A percentile compares a stretch with the other conserved stretches of the same genome.
Conservation (phyloP, 495 filamentous ascomycete genomes). For the Annulohypoxylon maeteangense region DNA sequence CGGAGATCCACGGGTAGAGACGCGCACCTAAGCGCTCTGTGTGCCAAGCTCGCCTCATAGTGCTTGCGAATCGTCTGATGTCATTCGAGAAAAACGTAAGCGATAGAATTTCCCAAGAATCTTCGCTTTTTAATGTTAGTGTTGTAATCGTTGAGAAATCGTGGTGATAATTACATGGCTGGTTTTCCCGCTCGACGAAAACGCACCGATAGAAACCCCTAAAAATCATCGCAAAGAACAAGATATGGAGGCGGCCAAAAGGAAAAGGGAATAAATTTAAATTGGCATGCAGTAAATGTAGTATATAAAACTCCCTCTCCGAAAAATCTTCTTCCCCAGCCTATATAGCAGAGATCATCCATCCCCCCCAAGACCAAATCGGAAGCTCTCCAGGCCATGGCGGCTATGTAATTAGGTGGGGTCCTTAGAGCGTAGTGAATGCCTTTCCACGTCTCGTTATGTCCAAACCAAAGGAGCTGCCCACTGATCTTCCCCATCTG, state of each 20-base stretch:
- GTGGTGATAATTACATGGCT: too few relatives aligned
- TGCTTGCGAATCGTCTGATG: slow-evolving; percentile 19
- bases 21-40: slow-evolving; percentile 10
- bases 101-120: not conserved
- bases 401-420: slow-evolving; percentile 30
- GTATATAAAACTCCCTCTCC: slow-evolving; percentile 33
- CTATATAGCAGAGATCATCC: slow-evolving; percentile 32
- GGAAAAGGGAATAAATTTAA: slow-evolving; percentile 34
- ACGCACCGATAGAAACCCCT: not conserved
- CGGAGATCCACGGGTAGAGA: slow-evolving; percentile 21
- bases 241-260: slow-evolving; percentile 11
- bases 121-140: not conserved
- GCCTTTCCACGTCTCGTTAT: slow-evolving; percentile 14
- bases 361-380: slow-evolving; percentile 22
- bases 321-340: slow-evolving; percentile 36
- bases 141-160: not conserved
- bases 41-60: not conserved
- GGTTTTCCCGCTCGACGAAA: not conserved
- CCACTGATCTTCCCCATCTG: slow-evolving; percentile 8
- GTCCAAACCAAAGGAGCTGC: slow-evolving; percentile 8
- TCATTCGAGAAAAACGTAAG: slow-evolving; percentile 23
- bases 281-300: slow-evolving; percentile 42
- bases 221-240: not conserved
- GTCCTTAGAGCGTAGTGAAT: slow-evolving; percentile 23
- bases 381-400: slow-evolving; percentile 17